A percentile compares a stretch with the other conserved stretches of the same genome.
These are phyloP conservation scores for Kalmanozyma brasiliensis DNA, from an alignment of 1,284 basidiomycete species.

Conservation along the genomic window DNA sequence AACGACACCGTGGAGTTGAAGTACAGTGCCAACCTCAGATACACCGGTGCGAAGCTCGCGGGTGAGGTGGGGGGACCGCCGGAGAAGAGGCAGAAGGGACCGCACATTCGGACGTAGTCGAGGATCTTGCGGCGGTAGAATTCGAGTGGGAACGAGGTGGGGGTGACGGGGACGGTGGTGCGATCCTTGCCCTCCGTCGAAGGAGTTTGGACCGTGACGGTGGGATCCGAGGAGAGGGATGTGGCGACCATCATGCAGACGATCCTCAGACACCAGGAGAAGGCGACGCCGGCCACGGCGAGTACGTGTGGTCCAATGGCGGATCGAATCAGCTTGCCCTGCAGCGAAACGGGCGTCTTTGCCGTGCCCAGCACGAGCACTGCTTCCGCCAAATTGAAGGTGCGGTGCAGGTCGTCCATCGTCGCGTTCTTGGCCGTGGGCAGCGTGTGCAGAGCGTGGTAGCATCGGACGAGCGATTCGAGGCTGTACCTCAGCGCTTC, in stretches of 20 bases:
- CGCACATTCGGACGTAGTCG: slow-evolving; percentile 49
- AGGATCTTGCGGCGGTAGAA: slow-evolving; percentile 42
- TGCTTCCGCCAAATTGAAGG: slow-evolving; percentile 35
- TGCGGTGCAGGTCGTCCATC: slow-evolving; percentile 25
- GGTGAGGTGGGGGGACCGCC: slow-evolving; percentile 17
- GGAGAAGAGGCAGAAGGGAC: slow-evolving; percentile 35
- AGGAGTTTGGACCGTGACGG: background rate
- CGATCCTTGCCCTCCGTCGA: background rate
- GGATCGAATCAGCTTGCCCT: slow-evolving; percentile 39
- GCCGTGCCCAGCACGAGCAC: slow-evolving; percentile 38
- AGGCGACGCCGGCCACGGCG: slow-evolving; percentile 29
- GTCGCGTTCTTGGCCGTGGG: slow-evolving; percentile 29
- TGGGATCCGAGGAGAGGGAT: background rate
- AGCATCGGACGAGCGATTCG: slow-evolving; percentile 29
- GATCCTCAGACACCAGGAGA: slow-evolving; percentile 34
- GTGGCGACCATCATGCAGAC: slow-evolving; percentile 28
- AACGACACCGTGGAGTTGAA: slow-evolving; percentile 34
- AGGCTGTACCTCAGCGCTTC: slow-evolving; percentile 39
- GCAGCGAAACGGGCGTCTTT: slow-evolving; percentile 39
- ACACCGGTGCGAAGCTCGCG: slow-evolving; percentile 27
- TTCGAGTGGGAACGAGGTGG: slow-evolving; percentile 26
- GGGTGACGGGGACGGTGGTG: background rate
- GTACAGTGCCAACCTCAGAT: slow-evolving; percentile 33
- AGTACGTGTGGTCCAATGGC: slow-evolving; percentile 43
- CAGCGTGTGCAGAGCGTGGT: slow-evolving; percentile 41